Evolutionary conservation across 768 basidiomycete genomes (phyloP).

Genomic region (Agaricus subrufescens): DNA sequence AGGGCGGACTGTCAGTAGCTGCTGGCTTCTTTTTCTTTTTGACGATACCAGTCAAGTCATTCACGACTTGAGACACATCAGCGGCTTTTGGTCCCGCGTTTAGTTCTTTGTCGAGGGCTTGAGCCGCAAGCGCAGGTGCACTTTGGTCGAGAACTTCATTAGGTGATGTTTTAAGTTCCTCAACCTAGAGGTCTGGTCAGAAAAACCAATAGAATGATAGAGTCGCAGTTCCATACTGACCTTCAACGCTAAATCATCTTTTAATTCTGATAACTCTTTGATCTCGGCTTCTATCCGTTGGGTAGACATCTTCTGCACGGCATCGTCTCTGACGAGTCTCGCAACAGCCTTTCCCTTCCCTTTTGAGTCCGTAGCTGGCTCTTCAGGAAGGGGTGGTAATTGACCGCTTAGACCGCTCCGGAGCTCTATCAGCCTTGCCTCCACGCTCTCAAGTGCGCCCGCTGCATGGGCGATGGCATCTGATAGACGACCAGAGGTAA

Average conservation of each 20-base stretch:
- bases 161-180: conserved; percentile 83
- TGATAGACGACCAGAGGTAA: conserved; percentile 78
- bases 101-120: conserved; percentile 67
- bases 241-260: conserved; percentile 83
- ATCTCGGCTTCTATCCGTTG: conserved; percentile 74
- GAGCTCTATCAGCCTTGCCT: conserved; percentile 61
- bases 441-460: conserved; percentile 74
- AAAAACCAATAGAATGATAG: neutral
- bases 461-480: conserved; percentile 82
- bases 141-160: conserved; percentile 48
- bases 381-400: conserved; percentile 25
- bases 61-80: conserved; percentile 44
- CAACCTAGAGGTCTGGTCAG: conserved; percentile 50
- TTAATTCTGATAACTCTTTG: conserved; percentile 71
- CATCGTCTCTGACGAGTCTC: conserved; percentile 44
- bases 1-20: conserved; percentile 12
- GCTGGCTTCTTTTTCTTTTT: conserved; percentile 82
- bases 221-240: conserved; percentile 27
- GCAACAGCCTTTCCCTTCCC: conserved; percentile 67
- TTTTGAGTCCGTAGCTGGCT: conserved; percentile 39
- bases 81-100: conserved; percentile 35
- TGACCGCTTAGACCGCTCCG: conserved; percentile 39
- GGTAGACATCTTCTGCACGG: conserved; percentile 62
- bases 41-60: conserved; percentile 82
- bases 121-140: conserved; percentile 68